A percentile compares a stretch with the other conserved stretches of the same genome.
phyloP scores from a whole-genome alignment of 2,329 filamentous ascomycete species.

The Colletotrichum godetiae region DNA sequence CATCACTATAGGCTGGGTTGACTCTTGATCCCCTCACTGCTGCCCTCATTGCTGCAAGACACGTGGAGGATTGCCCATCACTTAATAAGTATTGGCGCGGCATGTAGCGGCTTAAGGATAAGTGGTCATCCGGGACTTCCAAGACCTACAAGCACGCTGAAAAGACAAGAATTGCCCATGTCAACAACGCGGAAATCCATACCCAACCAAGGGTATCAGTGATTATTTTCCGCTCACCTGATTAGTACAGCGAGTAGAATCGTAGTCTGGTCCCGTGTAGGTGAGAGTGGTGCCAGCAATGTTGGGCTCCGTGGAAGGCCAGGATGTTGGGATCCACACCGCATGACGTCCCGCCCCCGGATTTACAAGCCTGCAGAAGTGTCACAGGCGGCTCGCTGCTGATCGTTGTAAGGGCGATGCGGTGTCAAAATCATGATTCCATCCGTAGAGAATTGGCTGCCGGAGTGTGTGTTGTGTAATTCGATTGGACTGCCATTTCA shows the following conservation, averaged over 20 bases:
- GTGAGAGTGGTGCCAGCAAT: background rate
- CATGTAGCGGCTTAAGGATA: constrained; percentile 2
- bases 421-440: constrained; percentile 1
- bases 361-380: constrained; percentile 22
- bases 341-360: constrained; percentile 26
- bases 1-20: background rate
- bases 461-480: background rate
- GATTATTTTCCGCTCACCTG: background rate
- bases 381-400: constrained; percentile 4
- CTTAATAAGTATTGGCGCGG: background rate
- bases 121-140: background rate
- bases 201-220: too few relatives aligned
- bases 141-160: background rate
- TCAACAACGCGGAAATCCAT: background rate
- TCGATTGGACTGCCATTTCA: background rate
- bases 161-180: background rate
- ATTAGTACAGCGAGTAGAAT: background rate
- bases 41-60: too few relatives aligned
- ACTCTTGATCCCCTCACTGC: background rate
- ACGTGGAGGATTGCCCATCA: background rate
- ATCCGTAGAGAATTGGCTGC: background rate
- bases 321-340: constrained; percentile 8
- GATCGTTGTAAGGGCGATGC: background rate
- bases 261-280: background rate
- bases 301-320: constrained; percentile 13